Evolutionary conservation across 805 yeast genomes (phyloP).

Genomic region (Pichia heedii): DNA sequence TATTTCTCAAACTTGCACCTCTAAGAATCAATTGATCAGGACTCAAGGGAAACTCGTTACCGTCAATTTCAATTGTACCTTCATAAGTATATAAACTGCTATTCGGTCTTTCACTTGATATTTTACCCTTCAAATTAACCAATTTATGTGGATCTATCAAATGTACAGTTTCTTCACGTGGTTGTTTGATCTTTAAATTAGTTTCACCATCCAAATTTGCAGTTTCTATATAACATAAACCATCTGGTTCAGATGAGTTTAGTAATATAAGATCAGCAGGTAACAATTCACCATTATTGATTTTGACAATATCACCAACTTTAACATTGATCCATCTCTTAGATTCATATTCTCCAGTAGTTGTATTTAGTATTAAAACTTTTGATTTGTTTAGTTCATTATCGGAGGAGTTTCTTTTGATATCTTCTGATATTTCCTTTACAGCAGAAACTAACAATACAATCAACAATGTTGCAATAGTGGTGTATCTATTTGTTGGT

Average conservation of each 20-base stretch:
- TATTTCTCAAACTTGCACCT: constrained; percentile 93
- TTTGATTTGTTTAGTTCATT: constrained; percentile 71
- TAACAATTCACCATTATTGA: constrained; percentile 78
- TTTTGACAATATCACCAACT: constrained; percentile 86
- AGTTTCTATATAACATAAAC: constrained; percentile 93
- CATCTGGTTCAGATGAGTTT: constrained; percentile 96
- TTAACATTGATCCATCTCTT: constrained; percentile 79
- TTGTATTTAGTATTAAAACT: constrained; percentile 53
- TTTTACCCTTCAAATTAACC: constrained; percentile 43
- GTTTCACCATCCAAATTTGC: constrained; percentile 98
- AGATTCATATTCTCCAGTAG: constrained; percentile 50
- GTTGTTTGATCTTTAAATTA: constrained; percentile 88
- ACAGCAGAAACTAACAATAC: constrained; percentile 87
- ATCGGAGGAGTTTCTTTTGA: constrained; percentile 82
- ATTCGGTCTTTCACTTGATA: constrained; percentile 87
- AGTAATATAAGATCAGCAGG: constrained; percentile 88
- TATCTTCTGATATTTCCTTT: constrained; percentile 84
- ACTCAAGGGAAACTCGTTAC: constrained; percentile 55
- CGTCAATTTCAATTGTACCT: constrained; percentile 64
- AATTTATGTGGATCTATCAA: constrained; percentile 59
- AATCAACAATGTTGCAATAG: constrained; percentile 80
- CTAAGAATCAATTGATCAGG: constrained; percentile 90
- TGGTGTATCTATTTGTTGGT: constrained; percentile 93
- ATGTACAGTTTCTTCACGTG: constrained; percentile 66
- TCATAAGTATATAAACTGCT: constrained; percentile 91